A percentile compares a stretch with the other conserved stretches of the same genome.
Evolutionary conservation across 352 stramenopile species (phyloP).

Genomic region (Pythium rishiriense): DNA sequence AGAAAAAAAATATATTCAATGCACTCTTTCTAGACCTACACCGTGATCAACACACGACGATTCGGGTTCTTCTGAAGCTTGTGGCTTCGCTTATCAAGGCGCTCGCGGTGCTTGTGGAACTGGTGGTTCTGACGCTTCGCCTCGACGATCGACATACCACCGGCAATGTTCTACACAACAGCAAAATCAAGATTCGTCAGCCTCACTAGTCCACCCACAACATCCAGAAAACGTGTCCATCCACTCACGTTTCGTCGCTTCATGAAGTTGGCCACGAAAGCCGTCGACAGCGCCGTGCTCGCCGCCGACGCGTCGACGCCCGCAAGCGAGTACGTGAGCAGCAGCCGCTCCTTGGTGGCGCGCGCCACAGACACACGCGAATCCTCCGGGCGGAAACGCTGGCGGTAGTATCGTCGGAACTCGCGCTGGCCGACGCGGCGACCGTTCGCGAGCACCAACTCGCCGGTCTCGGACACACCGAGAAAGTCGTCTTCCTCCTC

Average conservation of each 20-base stretch:
- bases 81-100: constrained; percentile 79
- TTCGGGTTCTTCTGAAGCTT: constrained; percentile 88
- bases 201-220: neutral
- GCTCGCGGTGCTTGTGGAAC: constrained; percentile 79
- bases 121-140: constrained; percentile 66
- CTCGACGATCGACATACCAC: constrained; percentile 73
- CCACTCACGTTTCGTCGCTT: constrained; percentile 67
- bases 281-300: constrained; percentile 71
- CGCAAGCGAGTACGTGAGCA: constrained; percentile 74
- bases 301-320: constrained; percentile 58
- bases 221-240: neutral
- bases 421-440: constrained; percentile 86
- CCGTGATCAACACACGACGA: constrained; percentile 67
- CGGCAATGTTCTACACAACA: constrained; percentile 61
- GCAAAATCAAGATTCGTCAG: constrained; percentile 8
- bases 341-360: constrained; percentile 72
- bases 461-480: constrained; percentile 85
- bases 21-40: constrained; percentile 42
- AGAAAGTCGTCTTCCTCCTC: constrained; percentile 63
- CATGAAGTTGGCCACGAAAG: constrained; percentile 81
- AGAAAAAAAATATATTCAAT: constrained; percentile 22
- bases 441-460: constrained; percentile 86
- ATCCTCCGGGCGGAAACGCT: constrained; percentile 84
- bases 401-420: constrained; percentile 90
- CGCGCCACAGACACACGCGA: constrained; percentile 72